Percentiles rank a stretch among this genome's conserved stretches.
Conservation (phyloP, 2,329 filamentous ascomycete species). For the Nemania bipapillata region DNA sequence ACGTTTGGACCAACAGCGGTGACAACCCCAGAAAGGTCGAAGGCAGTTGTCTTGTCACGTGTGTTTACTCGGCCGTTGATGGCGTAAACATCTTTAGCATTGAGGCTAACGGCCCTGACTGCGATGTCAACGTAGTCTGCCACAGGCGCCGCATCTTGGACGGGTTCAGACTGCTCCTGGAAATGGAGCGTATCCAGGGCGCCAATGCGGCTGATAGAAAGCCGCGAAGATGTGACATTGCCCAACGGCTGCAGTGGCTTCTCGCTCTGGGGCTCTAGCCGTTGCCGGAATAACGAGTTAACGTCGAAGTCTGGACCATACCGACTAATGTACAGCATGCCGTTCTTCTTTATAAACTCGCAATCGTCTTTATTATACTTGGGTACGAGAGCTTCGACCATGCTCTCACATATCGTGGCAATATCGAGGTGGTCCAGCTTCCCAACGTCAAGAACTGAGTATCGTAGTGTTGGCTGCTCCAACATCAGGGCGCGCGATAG, state of each 20-base stretch:
- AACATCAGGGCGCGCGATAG: conserved; percentile 39
- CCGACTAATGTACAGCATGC: conserved; percentile 37
- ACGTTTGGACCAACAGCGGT: conserved; percentile 36
- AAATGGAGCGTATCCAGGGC: conserved; percentile 38
- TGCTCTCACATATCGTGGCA: not conserved
- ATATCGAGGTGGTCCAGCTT: not conserved
- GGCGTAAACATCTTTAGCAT: conserved; percentile 46
- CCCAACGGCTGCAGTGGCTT: conserved; percentile 19
- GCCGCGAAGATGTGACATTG: not conserved
- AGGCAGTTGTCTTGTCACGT: conserved; percentile 16
- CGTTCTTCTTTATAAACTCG: conserved; percentile 23
- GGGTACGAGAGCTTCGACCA: not conserved
- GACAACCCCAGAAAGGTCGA: conserved; percentile 49
- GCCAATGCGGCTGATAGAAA: conserved; percentile 25
- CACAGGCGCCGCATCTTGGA: not conserved
- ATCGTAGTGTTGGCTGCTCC: conserved; percentile 36
- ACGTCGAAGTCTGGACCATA: conserved; percentile 35
- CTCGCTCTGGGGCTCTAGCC: not conserved
- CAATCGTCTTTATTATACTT: conserved; percentile 14
- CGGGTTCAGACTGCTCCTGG: conserved; percentile 27
- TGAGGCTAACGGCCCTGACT: conserved; percentile 37
- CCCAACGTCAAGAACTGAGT: conserved; percentile 31
- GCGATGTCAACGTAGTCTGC: conserved; percentile 18
- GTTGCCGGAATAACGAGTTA: conserved; percentile 37
- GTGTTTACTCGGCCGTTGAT: conserved; percentile 47